phyloP scores from a whole-genome alignment of 495 filamentous ascomycete genomes.

The Hamigera avellanea region DNA sequence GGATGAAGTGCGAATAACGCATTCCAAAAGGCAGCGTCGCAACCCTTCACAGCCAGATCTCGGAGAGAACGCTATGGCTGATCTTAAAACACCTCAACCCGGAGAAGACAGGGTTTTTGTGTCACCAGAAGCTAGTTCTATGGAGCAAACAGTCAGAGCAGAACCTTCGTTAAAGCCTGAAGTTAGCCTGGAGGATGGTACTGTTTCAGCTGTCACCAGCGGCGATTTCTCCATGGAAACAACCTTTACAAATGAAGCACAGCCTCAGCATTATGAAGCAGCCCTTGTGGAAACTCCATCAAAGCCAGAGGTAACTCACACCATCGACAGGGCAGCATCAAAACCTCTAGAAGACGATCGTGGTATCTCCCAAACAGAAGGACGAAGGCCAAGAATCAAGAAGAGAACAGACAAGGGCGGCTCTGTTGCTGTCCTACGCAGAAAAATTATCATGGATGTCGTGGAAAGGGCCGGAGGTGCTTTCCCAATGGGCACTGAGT shows the following conservation, averaged over 20 bases:
- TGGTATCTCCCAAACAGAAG: not conserved
- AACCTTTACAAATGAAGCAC: too few species aligned
- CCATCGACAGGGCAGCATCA: not conserved
- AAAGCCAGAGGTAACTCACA: too few species aligned
- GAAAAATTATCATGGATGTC: slow-evolving; percentile 57
- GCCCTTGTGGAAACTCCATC: not conserved
- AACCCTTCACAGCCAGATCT: too few species aligned
- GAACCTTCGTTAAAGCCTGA: not conserved
- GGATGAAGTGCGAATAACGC: too few species aligned
- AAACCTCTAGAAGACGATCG: not conserved
- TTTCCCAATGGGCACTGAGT: slow-evolving; percentile 59
- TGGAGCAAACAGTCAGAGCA: not conserved
- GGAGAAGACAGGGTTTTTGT: not conserved
- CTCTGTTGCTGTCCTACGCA: slow-evolving; percentile 35
- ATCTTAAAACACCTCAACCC: too few species aligned
- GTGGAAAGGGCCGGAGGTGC: slow-evolving; percentile 58
- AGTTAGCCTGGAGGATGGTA: too few species aligned
- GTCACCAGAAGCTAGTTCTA: not conserved
- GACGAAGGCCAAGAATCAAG: not conserved
- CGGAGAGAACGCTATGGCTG: too few species aligned
- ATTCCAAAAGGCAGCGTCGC: too few species aligned
- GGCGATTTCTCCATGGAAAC: not conserved
- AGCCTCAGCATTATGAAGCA: not conserved
- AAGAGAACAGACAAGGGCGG: slow-evolving; percentile 22
- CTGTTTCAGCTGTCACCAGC: too few species aligned